Evolutionary conservation across 2,329 filamentous ascomycete genomes (phyloP), one percentile per base, ranked within the genome.

Genomic region (Biscogniauxia sp.): DNA sequence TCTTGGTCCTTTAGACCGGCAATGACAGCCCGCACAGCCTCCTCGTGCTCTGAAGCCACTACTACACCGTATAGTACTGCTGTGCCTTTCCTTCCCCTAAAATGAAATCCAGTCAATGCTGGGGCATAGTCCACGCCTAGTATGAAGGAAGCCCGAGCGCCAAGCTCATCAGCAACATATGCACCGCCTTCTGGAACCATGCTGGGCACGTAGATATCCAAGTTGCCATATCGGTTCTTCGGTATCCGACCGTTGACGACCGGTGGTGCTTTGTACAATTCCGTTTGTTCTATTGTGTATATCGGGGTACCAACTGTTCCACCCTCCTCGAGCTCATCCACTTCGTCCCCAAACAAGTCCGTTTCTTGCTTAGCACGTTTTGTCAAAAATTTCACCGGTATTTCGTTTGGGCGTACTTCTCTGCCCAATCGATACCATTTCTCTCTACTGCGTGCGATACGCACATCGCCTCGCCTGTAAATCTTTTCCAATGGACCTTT

Each of bases 191-290:
- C 76, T 0, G 95, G 95, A 0, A 98, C 82, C 95, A 99, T 98
- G 63, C 87, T 92, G 0, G 92, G 88, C 11, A 97, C 93, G 73
- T 94, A 98, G 49, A 96, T 84, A 70, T 98, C 95, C 61, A 98
- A 88, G 71, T 99, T 99, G 11, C 93, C 93, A 74, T 92, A 99
- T 19, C 89, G 88, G 72, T 99, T 99, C 76, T 92, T 94, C 0
- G 95, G 94, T 1, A 98, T 84, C 13, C 82, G 80, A 0, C 93
- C 93, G 56, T 87, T 78, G 3, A 90, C 80, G 1, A 98, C 88
- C 0, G 92, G 88, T 0, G 92, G 90, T 0, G 94, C 85, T 13
- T 84, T 76, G 74, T 96, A 98, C 0, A 88, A 62, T 15, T 89
- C 84, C 0, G 94, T 92, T 70, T 92, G 87, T 8, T 86, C 82